Base-by-base conservation (phyloP, 495 filamentous ascomycete genomes). In the Penicilliopsis zonata region DNA sequence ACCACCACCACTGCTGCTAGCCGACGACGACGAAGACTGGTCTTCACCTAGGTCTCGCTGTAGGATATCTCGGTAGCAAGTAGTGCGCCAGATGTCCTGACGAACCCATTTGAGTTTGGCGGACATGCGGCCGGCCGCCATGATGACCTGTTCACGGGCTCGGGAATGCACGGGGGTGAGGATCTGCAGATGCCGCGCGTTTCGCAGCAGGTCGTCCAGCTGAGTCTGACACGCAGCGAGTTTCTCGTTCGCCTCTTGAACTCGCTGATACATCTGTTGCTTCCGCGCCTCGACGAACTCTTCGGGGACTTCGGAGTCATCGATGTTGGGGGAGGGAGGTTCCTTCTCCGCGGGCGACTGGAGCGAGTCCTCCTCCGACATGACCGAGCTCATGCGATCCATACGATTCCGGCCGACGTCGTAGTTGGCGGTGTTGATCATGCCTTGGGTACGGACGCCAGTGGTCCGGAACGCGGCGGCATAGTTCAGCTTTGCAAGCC, bases 401-500 rank as follows among this genome's bases (percentile, higher is more conserved):
- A 85, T 85, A 35, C 81, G 76, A 34, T 77, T 70, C 20, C 76
- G 64, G 46, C 90, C 83, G 2, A 80, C 84, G 43, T 96, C 88
- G 47, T 88, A 86, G 36, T 78, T 78, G 2, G 26, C n/a, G 30
- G 78, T 79, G 10, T 82, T 84, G 32, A 93, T 74, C 31, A 93
- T 78, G 5, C 85, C 86, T 37, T 86, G 71, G 63, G 90, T 86
- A 13, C 86, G 73, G 9, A 96, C 86, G n/a, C 86, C 85, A 13
- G 86, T 82, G 1, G 85, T 86, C 35, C 83, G 71, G 59, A 95
- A 96, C 1, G 90, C 82, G 6, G 90, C 83, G 18, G 88, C 87
- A 53, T 95, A 95, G 47, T 99, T 99, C 23, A 99, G 68, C 43
- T 94, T 93, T 4, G 80, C 83, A 15, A 99, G 60, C 90, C 90